These are phyloP conservation scores for Priceomyces carsonii DNA, from an alignment of 805 yeast species.

Conservation along the genomic window DNA sequence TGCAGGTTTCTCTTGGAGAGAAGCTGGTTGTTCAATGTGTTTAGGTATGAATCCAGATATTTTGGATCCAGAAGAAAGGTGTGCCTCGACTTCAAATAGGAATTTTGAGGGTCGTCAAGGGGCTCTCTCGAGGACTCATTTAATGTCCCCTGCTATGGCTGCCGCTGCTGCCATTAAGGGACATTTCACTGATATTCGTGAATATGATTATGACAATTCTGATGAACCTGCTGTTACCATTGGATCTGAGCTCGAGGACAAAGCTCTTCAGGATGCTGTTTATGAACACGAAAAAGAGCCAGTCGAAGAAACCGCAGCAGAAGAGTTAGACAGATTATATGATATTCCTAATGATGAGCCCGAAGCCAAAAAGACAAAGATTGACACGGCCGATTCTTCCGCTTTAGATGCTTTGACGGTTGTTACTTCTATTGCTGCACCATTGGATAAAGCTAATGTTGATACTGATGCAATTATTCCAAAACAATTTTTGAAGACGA, in stretches of 20 bases:
- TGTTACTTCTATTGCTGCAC: conserved; percentile 88
- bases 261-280: conserved; percentile 65
- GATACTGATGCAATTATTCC: conserved; percentile 99
- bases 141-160: conserved; percentile 99
- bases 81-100: conserved; percentile 98
- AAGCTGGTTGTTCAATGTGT: conserved; percentile 99
- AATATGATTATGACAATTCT: conserved; percentile 59
- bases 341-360: conserved; percentile 58
- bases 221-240: conserved; percentile 62
- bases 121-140: conserved; percentile 90
- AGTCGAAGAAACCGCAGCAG: conserved; percentile 52
- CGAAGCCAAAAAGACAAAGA: conserved; percentile 23
- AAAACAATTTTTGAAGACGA: conserved; percentile 95
- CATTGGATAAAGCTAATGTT: conserved; percentile 90
- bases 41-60: conserved; percentile 99
- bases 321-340: conserved; percentile 56
- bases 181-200: conserved; percentile 87
- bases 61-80: conserved; percentile 90
- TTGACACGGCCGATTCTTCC: conserved; percentile 23
- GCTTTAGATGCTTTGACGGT: conserved; percentile 70
- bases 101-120: conserved; percentile 99
- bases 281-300: conserved; percentile 71
- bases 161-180: conserved; percentile 97
- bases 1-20: conserved; percentile 99
- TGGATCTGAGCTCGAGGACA: conserved; percentile 41